Conservation (phyloP, 2,329 filamentous ascomycete genomes). For the Stromatinia cepivora region DNA sequence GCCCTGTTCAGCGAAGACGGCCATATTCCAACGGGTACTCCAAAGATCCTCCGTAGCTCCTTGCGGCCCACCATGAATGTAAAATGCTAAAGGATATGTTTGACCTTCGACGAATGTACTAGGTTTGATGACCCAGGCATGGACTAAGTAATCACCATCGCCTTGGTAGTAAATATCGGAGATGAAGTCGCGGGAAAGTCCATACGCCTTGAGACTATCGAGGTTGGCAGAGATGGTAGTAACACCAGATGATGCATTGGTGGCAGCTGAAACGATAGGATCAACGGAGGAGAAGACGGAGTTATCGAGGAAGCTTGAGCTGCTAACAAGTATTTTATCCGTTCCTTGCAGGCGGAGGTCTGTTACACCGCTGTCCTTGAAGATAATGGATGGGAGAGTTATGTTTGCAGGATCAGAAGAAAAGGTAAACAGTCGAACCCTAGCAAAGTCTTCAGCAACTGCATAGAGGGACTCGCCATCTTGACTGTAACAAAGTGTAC, state of each 20-base stretch:
- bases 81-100: conserved; percentile 72
- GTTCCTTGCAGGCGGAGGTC: conserved; percentile 32
- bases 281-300: conserved; percentile 60
- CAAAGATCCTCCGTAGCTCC: conserved; percentile 73
- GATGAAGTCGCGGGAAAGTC: conserved; percentile 31
- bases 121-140: conserved; percentile 32
- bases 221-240: conserved; percentile 27
- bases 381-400: conserved; percentile 21
- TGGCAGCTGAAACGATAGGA: conserved; percentile 22
- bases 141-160: conserved; percentile 32
- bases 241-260: conserved; percentile 31
- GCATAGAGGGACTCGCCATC: conserved; percentile 66
- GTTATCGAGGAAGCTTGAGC: conserved; percentile 67
- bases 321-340: conserved; percentile 55
- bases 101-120: conserved; percentile 60
- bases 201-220: conserved; percentile 31
- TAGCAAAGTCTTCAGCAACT: conserved; percentile 67
- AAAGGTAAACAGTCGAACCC: conserved; percentile 51
- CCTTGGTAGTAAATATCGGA: conserved; percentile 35
- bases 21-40: conserved; percentile 81
- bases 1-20: conserved; percentile 80
- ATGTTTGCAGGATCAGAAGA: conserved; percentile 14
- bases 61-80: conserved; percentile 82
- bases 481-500: conserved; percentile 40
- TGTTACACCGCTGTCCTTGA: conserved; percentile 41